A percentile compares a stretch with the other conserved stretches of the same genome.
Evolutionary conservation across 164 flowering plant species (phyloP).

Genomic region (Dillenia suffruticosa): DNA sequence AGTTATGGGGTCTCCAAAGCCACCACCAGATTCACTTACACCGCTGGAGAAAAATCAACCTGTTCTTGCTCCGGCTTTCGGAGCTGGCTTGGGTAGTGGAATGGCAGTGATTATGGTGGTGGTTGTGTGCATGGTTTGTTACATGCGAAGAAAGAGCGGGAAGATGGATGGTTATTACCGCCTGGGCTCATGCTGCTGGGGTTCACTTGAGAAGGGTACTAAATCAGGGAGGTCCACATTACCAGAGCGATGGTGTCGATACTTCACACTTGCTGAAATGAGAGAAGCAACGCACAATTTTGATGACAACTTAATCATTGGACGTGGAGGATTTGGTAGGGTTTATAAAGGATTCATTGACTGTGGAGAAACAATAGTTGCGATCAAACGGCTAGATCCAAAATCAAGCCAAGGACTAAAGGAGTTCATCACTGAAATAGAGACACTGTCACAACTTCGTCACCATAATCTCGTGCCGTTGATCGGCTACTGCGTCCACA

Average conservation of each 20-base stretch:
- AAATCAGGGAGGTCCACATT: slow-evolving; percentile 8
- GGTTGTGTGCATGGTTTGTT: neutral
- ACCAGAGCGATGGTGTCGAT: slow-evolving; percentile 21
- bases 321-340: slow-evolving; percentile 40
- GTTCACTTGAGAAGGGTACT: neutral
- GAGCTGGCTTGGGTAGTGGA: neutral
- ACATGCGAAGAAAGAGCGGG: slow-evolving; percentile 4
- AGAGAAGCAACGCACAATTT: slow-evolving; percentile 32
- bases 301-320: slow-evolving; percentile 19
- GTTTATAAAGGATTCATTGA: slow-evolving; percentile 43
- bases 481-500: slow-evolving; percentile 37
- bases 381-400: slow-evolving; percentile 34
- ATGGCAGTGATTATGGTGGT: slow-evolving; percentile 7
- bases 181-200: neutral
- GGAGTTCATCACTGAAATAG: slow-evolving; percentile 40
- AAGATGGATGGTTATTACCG: neutral
- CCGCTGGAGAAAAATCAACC: neutral
- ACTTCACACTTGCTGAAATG: slow-evolving; percentile 32
- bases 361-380: slow-evolving; percentile 21
- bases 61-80: neutral
- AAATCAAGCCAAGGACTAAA: slow-evolving; percentile 27
- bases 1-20: no score
- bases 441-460: slow-evolving; percentile 36
- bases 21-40: no score
- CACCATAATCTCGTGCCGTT: slow-evolving; percentile 37